Evolutionary conservation across 768 basidiomycete species (phyloP).

Genomic region (Postia placenta): DNA sequence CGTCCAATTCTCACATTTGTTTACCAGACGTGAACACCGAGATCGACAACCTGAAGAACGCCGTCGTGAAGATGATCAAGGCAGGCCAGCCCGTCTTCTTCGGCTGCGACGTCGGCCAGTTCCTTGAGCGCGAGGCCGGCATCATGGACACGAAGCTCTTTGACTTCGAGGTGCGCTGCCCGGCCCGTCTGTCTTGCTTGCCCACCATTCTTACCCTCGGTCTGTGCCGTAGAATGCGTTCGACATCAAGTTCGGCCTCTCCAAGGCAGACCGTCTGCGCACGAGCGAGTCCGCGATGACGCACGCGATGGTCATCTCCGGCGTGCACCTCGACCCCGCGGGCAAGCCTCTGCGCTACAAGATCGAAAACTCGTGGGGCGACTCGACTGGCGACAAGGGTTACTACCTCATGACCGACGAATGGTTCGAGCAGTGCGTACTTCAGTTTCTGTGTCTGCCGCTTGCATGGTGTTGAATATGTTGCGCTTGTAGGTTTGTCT

Average conservation of each 20-base stretch:
- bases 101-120: constrained; percentile 93
- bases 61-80: constrained; percentile 81
- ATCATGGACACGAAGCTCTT: constrained; percentile 85
- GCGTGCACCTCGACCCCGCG: constrained; percentile 73
- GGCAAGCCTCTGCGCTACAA: constrained; percentile 87
- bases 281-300: constrained; percentile 89
- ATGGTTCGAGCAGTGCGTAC: constrained; percentile 91
- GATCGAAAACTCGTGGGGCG: constrained; percentile 96
- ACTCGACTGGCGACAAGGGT: constrained; percentile 69
- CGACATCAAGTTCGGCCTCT: constrained; percentile 70
- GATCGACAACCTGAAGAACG: constrained; percentile 72
- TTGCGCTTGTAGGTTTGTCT: constrained; percentile 59
- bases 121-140: constrained; percentile 60
- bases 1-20: too few relatives aligned
- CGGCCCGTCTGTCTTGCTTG: background rate
- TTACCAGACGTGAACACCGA: constrained; percentile 77
- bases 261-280: constrained; percentile 80
- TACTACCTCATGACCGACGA: constrained; percentile 88
- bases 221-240: constrained; percentile 58
- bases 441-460: background rate
- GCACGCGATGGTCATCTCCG: constrained; percentile 93
- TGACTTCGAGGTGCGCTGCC: constrained; percentile 64
- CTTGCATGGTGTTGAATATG: background rate
- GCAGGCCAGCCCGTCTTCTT: constrained; percentile 91
- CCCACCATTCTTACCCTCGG: background rate